Evolutionary conservation across 345 rosid genomes (phyloP), one percentile per base, ranked within the genome.

Genomic region (Rhodomyrtus tomentosa): DNA sequence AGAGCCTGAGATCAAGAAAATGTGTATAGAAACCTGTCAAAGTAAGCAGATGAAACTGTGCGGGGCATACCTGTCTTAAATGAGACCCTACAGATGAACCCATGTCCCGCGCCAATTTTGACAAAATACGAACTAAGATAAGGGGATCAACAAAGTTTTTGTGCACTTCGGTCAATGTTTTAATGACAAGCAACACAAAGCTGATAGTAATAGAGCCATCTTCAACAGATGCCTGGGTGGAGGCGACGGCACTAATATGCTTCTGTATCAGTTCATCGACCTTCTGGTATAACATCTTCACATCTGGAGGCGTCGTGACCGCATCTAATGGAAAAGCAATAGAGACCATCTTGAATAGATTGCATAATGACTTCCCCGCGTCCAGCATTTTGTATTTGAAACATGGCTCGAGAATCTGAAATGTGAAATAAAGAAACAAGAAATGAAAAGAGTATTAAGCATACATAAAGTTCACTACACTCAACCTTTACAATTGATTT

Each of bases 331-430:
- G 99, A 88, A 93, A 97, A 84, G 99, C 95, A 50, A 90, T 86
- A 86, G 95, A 95, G 81, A 95, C 95, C 99, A 97, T 97, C 92
- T 95, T 97, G 93, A 97, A 87, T 88, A 97, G 91, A 87, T 95
- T 93, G 90, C 98, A 95, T 81, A 97, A 88, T 50, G 99, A 97
- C 91, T 94, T 93, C 83, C 99, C 99, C 82, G 99, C 94, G 88
- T 97, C 99, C 82, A 95, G 86, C 98, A 95, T 91, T 89, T 93
- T 97, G 90, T 93, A 89, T 89, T 97, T 97, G 93, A 97, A 95
- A 88, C 99, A 97, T 13, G 96, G 99, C 90, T 97, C 99, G 80
- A 97, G 93, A 93, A 97, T 95, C 99, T 97, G 94, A 76, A 6
- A 84, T 18, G 45, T 36, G 76, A 45, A 83, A 49, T 84, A 83